phyloP scores from a whole-genome alignment of 139 green algal genomes.

The Limnomonas spitsbergensis region DNA sequence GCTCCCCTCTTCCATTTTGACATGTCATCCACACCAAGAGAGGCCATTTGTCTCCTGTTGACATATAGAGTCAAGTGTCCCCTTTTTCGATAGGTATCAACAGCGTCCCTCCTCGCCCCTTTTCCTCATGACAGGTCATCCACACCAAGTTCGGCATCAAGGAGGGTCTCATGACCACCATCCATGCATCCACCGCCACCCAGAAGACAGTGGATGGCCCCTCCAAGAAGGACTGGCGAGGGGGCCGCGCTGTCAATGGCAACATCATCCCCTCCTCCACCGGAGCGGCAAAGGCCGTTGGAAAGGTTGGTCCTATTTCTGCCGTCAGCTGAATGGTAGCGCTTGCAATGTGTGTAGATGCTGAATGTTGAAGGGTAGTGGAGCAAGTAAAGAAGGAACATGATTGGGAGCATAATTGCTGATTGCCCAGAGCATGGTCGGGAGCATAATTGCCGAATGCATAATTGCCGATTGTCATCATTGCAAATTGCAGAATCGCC shows the following conservation, averaged over 20 bases:
- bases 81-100: no score
- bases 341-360: no score
- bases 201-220: constrained; percentile 97
- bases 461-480: not conserved
- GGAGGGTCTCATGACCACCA: constrained; percentile 92
- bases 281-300: constrained; percentile 92
- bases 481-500: not conserved
- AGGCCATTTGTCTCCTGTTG: no score
- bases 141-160: constrained; percentile 80
- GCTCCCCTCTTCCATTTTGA: no score
- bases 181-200: constrained; percentile 95
- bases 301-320: constrained; percentile 43
- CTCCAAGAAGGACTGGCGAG: constrained; percentile 95
- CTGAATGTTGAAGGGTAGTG: no score
- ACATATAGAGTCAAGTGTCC: no score
- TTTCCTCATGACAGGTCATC: constrained; percentile 73
- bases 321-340: not conserved
- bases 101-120: no score
- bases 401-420: no score
- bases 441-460: no score
- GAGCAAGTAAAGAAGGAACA: no score
- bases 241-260: constrained; percentile 76
- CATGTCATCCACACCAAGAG: no score
- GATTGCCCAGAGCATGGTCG: no score
- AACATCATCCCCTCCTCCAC: constrained; percentile 99